Conservation (phyloP, 371 early-diverging fungal species). For the Saksenaea vasiformis region DNA sequence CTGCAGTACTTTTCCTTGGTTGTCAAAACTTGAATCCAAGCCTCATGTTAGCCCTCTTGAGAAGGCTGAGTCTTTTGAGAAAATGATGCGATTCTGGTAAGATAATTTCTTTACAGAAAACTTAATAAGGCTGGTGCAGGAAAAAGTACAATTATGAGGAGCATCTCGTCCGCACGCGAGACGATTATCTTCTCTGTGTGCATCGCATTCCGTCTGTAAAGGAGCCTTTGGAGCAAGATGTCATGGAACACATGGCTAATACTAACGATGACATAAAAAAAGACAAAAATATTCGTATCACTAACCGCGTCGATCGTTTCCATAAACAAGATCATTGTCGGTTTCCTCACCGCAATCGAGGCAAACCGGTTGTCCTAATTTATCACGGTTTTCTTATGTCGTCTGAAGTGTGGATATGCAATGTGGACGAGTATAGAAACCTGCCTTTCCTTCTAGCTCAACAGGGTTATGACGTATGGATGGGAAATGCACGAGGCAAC, state of each 20-base stretch:
- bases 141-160: conserved; percentile 75
- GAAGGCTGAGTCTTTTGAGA: conserved; percentile 61
- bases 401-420: conserved; percentile 90
- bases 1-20: conserved; percentile 52
- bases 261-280: background rate
- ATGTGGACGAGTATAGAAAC: conserved; percentile 66
- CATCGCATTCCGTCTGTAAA: conserved; percentile 75
- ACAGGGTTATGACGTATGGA: conserved; percentile 95
- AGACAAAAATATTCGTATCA: conserved; percentile 26
- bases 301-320: conserved; percentile 39
- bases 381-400: conserved; percentile 96
- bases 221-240: background rate
- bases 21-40: conserved; percentile 46
- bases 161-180: conserved; percentile 84
- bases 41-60: conserved; percentile 64
- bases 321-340: background rate
- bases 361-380: conserved; percentile 84
- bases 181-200: conserved; percentile 86
- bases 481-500: conserved; percentile 96
- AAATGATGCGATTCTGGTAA: conserved; percentile 71
- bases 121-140: conserved; percentile 18
- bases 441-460: conserved; percentile 77
- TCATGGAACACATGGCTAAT: background rate
- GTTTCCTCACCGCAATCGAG: conserved; percentile 8
- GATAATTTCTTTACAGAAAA: background rate